phyloP scores from a whole-genome alignment of 2,329 filamentous ascomycete species.

The Incumbomyces delicatus region DNA sequence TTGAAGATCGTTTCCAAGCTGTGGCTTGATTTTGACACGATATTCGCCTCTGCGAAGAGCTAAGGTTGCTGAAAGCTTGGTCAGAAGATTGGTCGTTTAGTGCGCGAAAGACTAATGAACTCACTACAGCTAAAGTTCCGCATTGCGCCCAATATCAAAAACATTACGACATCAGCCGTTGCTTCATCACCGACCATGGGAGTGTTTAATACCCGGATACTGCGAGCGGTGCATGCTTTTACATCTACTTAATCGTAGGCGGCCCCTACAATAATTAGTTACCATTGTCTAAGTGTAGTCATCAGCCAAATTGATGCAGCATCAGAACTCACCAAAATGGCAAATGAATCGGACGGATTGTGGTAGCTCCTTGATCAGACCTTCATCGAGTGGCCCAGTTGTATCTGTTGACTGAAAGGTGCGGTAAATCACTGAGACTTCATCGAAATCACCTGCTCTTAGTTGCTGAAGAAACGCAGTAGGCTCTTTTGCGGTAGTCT shows the following conservation, averaged over 20 bases:
- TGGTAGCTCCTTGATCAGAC: slow-evolving; percentile 49
- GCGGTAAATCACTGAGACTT: slow-evolving; percentile 56
- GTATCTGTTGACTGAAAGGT: slow-evolving; percentile 56
- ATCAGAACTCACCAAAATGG: slow-evolving; percentile 23
- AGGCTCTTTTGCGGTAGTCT: slow-evolving; percentile 52
- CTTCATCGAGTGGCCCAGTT: slow-evolving; percentile 62
- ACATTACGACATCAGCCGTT: slow-evolving; percentile 73
- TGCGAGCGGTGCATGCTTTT: slow-evolving; percentile 55
- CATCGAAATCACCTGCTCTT: slow-evolving; percentile 54
- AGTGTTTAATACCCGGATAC: slow-evolving; percentile 65
- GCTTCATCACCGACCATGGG: slow-evolving; percentile 74
- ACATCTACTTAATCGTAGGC: slow-evolving; percentile 80
- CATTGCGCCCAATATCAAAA: slow-evolving; percentile 69
- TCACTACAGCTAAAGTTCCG: slow-evolving; percentile 39
- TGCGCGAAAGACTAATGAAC: no score
- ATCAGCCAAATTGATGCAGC: no score
- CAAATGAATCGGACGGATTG: slow-evolving; percentile 30
- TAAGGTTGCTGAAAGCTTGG: slow-evolving; percentile 21
- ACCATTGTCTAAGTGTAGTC: no score
- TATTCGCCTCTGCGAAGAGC: slow-evolving; percentile 59
- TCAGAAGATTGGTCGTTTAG: no score
- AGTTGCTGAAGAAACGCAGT: slow-evolving; percentile 61
- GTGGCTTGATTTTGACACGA: slow-evolving; percentile 47
- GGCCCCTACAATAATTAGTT: no score
- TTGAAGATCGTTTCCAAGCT: slow-evolving; percentile 65